phyloP scores from a whole-genome alignment of 306 rosid genomes.

The Sicyos baderoa region DNA sequence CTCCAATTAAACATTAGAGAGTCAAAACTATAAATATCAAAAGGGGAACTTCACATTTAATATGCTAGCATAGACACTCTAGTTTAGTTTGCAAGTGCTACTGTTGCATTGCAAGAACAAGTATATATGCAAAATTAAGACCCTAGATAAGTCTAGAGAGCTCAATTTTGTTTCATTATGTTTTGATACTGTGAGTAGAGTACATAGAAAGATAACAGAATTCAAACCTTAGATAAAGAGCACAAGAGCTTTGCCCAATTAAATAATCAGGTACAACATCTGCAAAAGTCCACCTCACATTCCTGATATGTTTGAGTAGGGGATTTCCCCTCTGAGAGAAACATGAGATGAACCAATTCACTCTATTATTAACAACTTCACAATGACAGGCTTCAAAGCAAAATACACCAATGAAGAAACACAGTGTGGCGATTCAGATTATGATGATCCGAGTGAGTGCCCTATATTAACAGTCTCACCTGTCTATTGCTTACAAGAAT shows the following conservation, averaged over 20 bases:
- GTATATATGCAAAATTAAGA: neutral
- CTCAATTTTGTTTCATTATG: neutral
- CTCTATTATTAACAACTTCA: neutral
- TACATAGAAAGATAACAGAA: neutral
- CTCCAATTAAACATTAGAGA: too few relatives aligned
- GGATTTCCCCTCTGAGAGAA: conserved; percentile 78
- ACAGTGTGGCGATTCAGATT: neutral
- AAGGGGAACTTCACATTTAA: neutral
- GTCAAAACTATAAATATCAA: too few relatives aligned
- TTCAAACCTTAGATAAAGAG: conserved; percentile 80
- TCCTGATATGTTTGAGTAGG: conserved; percentile 84
- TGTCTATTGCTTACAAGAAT: conserved; percentile 93
- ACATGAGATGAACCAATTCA: neutral
- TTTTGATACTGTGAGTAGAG: neutral
- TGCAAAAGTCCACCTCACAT: conserved; percentile 86
- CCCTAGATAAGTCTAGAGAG: conserved; percentile 1
- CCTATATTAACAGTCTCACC: conserved; percentile 28
- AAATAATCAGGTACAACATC: conserved; percentile 82
- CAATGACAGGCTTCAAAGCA: neutral
- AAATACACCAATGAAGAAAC: neutral
- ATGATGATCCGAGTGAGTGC: neutral
- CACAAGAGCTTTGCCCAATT: conserved; percentile 85
- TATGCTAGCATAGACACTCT: neutral
- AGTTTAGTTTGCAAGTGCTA: neutral
- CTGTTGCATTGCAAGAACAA: neutral